Conservation (phyloP, 2,329 filamentous ascomycete species). For the Fusarium fujikuroi region DNA sequence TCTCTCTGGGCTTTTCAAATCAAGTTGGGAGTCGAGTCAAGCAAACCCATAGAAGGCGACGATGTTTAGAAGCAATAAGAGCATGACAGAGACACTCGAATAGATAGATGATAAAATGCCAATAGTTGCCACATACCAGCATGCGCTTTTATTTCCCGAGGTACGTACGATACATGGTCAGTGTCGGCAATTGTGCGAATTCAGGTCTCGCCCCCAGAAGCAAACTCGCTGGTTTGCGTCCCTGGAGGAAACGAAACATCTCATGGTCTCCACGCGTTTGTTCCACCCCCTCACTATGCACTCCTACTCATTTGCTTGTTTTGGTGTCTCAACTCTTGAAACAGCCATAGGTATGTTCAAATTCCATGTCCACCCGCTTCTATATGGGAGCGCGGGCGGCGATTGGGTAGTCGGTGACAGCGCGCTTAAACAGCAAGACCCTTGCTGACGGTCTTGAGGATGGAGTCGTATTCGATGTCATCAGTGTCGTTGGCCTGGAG, state of each 20-base stretch:
- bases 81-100: conserved; percentile 24
- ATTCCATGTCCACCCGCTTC: conserved; percentile 37
- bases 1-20: conserved; percentile 74
- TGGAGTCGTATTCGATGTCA: conserved; percentile 81
- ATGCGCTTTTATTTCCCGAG: conserved; percentile 45
- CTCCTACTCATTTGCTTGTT: conserved; percentile 43
- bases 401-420: conserved; percentile 17
- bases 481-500: conserved; percentile 86
- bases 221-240: conserved; percentile 34
- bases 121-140: conserved; percentile 45
- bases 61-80: not conserved
- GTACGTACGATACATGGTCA: conserved; percentile 48
- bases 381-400: conserved; percentile 28
- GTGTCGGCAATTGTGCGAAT: conserved; percentile 45
- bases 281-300: conserved; percentile 38
- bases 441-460: conserved; percentile 75
- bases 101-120: conserved; percentile 34
- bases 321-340: conserved; percentile 43
- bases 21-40: conserved; percentile 70
- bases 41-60: conserved; percentile 41
- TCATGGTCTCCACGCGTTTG: conserved; percentile 22
- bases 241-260: conserved; percentile 35
- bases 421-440: conserved; percentile 60
- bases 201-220: conserved; percentile 41
- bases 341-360: conserved; percentile 45